phyloP scores from a whole-genome alignment of 129 eudicot species.

The Oenanthe sinensis region DNA sequence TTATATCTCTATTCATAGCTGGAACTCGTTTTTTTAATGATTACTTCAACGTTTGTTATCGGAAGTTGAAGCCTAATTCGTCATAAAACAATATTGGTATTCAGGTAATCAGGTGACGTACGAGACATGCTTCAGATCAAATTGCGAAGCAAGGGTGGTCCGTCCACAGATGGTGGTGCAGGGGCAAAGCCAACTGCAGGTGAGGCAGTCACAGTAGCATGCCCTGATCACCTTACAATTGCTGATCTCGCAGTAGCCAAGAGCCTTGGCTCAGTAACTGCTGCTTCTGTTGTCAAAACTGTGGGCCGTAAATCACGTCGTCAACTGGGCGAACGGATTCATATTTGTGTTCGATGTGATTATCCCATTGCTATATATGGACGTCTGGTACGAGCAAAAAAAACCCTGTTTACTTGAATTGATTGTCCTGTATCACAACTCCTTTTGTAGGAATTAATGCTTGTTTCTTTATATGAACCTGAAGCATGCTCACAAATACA shows the following conservation, averaged over 20 bases:
- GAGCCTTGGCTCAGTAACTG: conserved; percentile 9
- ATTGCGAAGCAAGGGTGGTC: conserved; percentile 2
- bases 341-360: conserved; percentile 8
- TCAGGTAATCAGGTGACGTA: too few relatives aligned
- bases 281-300: neutral
- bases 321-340: neutral
- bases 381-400: neutral
- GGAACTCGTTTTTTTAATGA: neutral
- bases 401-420: neutral
- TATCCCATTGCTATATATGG: conserved; percentile 4
- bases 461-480: neutral
- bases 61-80: neutral
- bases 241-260: conserved; percentile 9
- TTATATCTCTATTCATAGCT: neutral
- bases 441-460: neutral
- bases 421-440: neutral
- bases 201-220: conserved; percentile 7
- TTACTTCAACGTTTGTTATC: neutral
- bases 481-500: neutral
- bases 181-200: neutral
- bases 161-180: neutral
- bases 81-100: neutral
- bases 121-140: neutral
- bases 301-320: neutral
- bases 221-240: conserved; percentile 5